Base-by-base conservation (phyloP, 2,329 filamentous ascomycete species). In the Phyllosticta capitalensis region DNA sequence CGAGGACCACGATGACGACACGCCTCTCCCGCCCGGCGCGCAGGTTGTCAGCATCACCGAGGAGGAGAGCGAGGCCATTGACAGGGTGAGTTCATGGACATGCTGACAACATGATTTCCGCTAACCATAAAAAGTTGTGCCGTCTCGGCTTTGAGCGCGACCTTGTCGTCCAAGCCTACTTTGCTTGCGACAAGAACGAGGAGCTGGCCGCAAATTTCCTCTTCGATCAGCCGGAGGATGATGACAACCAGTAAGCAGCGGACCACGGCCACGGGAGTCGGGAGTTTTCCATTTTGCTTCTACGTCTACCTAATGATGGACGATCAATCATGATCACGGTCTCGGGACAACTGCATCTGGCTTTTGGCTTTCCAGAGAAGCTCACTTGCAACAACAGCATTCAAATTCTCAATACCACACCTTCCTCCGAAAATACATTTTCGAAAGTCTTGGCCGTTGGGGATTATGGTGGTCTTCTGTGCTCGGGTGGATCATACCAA, bases 111-210 rank as follows among this genome's bases (percentile, higher is more conserved):
- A n/a, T 14, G 4, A 10, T 5, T 21, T 17, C 6, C 10, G 33
- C 56, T 65, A 22, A 65, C 61, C 9, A 56, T 65, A 58, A 9
- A 51, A 64, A 95, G 89, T 81, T 99, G 70, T 96, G 90, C 77
- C 88, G 89, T 64, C 85, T 99, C 52, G 94, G 94, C 38, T 99
- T 99, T 72, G 86, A 92, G 67, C 86, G 92, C 62, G 91, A 97
- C 67, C 84, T 91, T 67, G 94, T 94, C 56, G 96, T 97, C 66
- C 92, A 99, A 77, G 94, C 94, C 24, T 99, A 97, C 78, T 99
- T 99, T 72, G 94, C 94, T 33, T 99, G 94, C 75, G 94, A 99
- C 76, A 99, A 97, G 83, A 97, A 99, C 74, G 94, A 99, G 77
- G 94, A 99, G 76, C 81, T 99, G 56, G 94, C 94, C 0, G 94